phyloP scores from a whole-genome alignment of 2,329 filamentous ascomycete species.

The Apiospora kogelbergensis region DNA sequence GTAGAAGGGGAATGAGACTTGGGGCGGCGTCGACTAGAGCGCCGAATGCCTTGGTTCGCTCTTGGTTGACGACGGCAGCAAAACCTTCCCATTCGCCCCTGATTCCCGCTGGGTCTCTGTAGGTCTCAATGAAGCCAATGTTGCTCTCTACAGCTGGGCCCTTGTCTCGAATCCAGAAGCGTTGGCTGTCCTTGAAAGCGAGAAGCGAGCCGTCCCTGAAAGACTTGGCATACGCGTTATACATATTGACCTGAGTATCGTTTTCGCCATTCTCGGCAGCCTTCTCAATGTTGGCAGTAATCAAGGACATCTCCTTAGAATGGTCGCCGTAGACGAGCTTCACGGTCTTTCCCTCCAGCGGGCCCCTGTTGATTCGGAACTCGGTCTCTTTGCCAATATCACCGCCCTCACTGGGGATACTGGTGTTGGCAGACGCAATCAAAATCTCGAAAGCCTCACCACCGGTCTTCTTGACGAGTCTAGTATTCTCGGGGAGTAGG shows the following conservation, averaged over 20 bases:
- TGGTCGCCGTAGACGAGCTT: slow-evolving; percentile 76
- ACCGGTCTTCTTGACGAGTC: slow-evolving; percentile 64
- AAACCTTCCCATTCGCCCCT: slow-evolving; percentile 86
- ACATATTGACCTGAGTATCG: slow-evolving; percentile 66
- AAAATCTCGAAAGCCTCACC: slow-evolving; percentile 67
- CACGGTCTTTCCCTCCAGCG: slow-evolving; percentile 65
- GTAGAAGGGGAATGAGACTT: slow-evolving; percentile 81
- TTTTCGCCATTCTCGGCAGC: slow-evolving; percentile 71
- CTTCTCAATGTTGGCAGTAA: slow-evolving; percentile 65
- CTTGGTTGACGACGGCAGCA: slow-evolving; percentile 81
- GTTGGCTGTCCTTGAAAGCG: slow-evolving; percentile 77
- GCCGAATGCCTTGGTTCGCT: slow-evolving; percentile 84
- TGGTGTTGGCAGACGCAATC: slow-evolving; percentile 67
- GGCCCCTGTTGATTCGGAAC: slow-evolving; percentile 59
- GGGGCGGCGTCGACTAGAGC: slow-evolving; percentile 81
- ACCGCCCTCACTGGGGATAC: slow-evolving; percentile 60
- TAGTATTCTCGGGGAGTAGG: slow-evolving; percentile 74
- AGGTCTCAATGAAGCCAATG: slow-evolving; percentile 83
- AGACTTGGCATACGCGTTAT: slow-evolving; percentile 66
- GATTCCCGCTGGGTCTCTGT: slow-evolving; percentile 78
- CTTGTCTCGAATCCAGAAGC: slow-evolving; percentile 81
- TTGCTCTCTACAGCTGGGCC: slow-evolving; percentile 78
- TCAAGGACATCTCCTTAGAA: slow-evolving; percentile 66
- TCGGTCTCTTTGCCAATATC: slow-evolving; percentile 67
- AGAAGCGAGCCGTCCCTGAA: slow-evolving; percentile 74